Conservation (phyloP, 2,329 filamentous ascomycete species). For the Albifimbria verrucaria region DNA sequence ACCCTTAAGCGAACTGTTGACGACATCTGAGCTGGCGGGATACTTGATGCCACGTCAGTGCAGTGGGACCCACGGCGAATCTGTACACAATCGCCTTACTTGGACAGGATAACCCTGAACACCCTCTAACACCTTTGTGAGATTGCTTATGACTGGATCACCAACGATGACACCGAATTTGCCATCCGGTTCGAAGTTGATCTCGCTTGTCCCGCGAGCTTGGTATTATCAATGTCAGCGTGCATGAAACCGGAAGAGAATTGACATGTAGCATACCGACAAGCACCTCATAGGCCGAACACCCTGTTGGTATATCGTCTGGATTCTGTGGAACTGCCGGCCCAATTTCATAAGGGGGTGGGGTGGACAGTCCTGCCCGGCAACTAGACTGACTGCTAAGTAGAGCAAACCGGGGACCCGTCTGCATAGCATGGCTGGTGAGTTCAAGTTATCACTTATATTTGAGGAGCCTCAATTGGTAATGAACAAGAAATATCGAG, state of each 20-base stretch:
- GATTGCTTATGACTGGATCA: not conserved
- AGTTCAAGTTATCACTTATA: no score
- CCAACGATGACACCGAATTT: not conserved
- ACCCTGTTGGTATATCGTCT: not conserved
- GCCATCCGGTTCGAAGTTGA: not conserved
- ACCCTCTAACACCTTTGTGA: not conserved
- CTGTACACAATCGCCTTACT: no score
- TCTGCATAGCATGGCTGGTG: no score
- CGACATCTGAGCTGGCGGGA: conserved; percentile 6
- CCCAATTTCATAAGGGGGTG: not conserved
- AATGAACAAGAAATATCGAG: no score
- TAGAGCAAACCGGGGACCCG: not conserved
- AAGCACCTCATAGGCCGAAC: not conserved
- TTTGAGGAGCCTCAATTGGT: no score
- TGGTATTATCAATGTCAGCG: not conserved
- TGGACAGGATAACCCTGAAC: not conserved
- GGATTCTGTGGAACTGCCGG: not conserved
- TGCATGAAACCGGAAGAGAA: not conserved
- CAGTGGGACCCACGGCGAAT: no score
- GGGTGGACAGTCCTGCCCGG: not conserved
- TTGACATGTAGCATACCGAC: not conserved
- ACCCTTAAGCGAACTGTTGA: conserved; percentile 2
- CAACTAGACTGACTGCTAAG: not conserved
- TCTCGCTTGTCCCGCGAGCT: not conserved
- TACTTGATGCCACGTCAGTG: conserved; percentile 8